Evolutionary conservation across 176 grass and related monocot genomes (phyloP).

Genomic region (Raddia distichophylla): DNA sequence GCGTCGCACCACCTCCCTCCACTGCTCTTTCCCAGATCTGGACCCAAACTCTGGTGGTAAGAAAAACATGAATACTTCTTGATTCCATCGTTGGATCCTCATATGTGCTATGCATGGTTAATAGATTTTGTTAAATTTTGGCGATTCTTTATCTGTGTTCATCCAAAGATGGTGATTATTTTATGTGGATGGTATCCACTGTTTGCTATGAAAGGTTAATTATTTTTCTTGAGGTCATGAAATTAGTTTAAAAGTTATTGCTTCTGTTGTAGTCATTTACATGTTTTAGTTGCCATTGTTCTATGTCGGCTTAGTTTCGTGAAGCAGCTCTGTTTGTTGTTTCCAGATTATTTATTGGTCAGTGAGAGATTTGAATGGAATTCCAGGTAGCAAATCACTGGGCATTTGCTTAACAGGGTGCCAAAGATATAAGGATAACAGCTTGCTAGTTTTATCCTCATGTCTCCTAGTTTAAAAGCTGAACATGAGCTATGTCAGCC

Average conservation of each 20-base stretch:
- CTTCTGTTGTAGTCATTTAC: not conserved
- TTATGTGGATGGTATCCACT: too few relatives aligned
- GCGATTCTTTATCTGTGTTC: too few relatives aligned
- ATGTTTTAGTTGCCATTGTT: not conserved
- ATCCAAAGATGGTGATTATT: too few relatives aligned
- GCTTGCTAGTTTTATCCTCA: not conserved
- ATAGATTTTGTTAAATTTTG: too few relatives aligned
- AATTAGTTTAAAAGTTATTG: not conserved
- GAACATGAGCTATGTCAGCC: not conserved
- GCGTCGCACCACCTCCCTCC: too few relatives aligned
- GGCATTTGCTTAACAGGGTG: slow-evolving; percentile 84
- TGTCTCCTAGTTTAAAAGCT: not conserved
- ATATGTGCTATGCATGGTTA: too few relatives aligned
- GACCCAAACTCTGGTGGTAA: too few relatives aligned
- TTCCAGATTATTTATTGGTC: slow-evolving; percentile 75
- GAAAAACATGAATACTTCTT: too few relatives aligned
- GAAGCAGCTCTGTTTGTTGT: not conserved
- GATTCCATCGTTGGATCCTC: too few relatives aligned
- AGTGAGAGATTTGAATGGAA: slow-evolving; percentile 65
- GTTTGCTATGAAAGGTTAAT: too few relatives aligned
- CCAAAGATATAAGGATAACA: slow-evolving; percentile 71
- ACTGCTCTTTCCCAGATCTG: too few relatives aligned
- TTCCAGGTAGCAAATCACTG: slow-evolving; percentile 60
- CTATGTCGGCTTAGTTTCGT: slow-evolving; percentile 9
- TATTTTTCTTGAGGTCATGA: too few relatives aligned